A percentile compares a stretch with the other conserved stretches of the same genome.
Evolutionary conservation across 345 rosid species (phyloP).

Genomic region (Camelina laxa): DNA sequence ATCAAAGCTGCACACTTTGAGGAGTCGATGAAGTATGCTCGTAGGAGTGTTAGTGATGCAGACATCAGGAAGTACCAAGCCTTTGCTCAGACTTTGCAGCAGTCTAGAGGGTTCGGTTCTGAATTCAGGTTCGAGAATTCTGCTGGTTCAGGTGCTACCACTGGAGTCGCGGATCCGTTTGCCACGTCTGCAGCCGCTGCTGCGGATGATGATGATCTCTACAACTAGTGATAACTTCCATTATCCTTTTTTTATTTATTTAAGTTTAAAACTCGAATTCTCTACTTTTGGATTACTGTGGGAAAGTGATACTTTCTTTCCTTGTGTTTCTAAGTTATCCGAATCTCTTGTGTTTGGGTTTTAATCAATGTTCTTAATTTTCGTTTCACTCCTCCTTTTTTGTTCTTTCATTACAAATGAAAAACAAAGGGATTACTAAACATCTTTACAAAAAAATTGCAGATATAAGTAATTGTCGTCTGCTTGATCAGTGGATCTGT

Average conservation of each 20-base stretch:
- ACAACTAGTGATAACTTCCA: slow-evolving; percentile 49
- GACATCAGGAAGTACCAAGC: slow-evolving; percentile 96
- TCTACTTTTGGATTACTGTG: slow-evolving; percentile 33
- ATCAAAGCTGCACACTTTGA: slow-evolving; percentile 92
- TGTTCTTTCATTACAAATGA: neutral
- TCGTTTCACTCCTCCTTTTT: neutral
- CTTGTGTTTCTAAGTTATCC: slow-evolving; percentile 30
- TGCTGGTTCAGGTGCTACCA: slow-evolving; percentile 60
- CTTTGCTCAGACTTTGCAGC: slow-evolving; percentile 97
- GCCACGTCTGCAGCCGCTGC: slow-evolving; percentile 74
- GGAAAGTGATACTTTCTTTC: slow-evolving; percentile 38
- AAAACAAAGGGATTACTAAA: neutral
- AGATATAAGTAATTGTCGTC: no score
- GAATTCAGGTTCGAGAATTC: slow-evolving; percentile 79
- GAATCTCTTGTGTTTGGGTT: slow-evolving; percentile 19
- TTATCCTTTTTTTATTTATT: slow-evolving; percentile 9
- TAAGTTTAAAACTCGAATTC: slow-evolving; percentile 27
- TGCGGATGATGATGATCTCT: slow-evolving; percentile 85
- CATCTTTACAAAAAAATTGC: neutral
- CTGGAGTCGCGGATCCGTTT: slow-evolving; percentile 72
- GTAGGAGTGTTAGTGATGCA: slow-evolving; percentile 96
- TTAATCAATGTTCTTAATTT: slow-evolving; percentile 3
- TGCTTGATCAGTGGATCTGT: neutral
- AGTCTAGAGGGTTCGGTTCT: slow-evolving; percentile 89
- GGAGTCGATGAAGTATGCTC: slow-evolving; percentile 96